Conservation (phyloP, 768 basidiomycete species). For the Dacryopinax spathularia region DNA sequence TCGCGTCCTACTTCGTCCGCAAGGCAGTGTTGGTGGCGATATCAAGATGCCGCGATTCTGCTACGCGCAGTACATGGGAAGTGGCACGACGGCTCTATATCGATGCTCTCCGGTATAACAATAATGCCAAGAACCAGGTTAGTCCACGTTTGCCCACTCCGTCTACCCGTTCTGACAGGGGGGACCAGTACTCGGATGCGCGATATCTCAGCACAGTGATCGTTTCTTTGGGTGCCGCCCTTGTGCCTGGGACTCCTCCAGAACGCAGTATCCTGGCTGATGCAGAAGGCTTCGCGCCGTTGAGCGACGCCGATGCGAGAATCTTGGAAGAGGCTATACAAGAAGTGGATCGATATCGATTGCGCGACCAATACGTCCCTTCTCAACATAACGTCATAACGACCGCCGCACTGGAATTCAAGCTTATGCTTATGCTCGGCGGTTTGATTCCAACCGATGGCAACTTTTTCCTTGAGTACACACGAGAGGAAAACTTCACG, state of each 20-base stretch:
- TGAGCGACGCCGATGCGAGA: constrained; percentile 32
- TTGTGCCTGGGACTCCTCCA: constrained; percentile 59
- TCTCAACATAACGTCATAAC: constrained; percentile 91
- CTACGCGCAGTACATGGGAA: constrained; percentile 66
- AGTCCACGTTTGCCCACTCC: constrained; percentile 23
- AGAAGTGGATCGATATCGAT: constrained; percentile 82
- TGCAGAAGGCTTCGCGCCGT: constrained; percentile 27
- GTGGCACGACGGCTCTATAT: constrained; percentile 79
- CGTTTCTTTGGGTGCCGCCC: constrained; percentile 63
- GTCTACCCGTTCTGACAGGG: neutral
- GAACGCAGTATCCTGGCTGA: constrained; percentile 69
- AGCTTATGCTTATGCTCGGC: constrained; percentile 60
- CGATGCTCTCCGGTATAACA: constrained; percentile 87
- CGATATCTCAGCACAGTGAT: constrained; percentile 81
- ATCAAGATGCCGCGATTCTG: constrained; percentile 67
- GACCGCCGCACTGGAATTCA: constrained; percentile 77
- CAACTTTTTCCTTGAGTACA: constrained; percentile 70
- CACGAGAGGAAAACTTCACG: constrained; percentile 89
- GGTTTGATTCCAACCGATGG: constrained; percentile 65
- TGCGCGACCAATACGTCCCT: constrained; percentile 88
- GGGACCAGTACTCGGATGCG: constrained; percentile 67
- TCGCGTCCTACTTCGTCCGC: constrained; percentile 86
- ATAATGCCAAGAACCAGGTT: constrained; percentile 82
- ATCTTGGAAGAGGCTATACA: constrained; percentile 59
- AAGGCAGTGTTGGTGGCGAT: constrained; percentile 82